A percentile compares a stretch with the other conserved stretches of the same genome.
phyloP scores from a whole-genome alignment of 495 filamentous ascomycete species.

The Niebla homalea region DNA sequence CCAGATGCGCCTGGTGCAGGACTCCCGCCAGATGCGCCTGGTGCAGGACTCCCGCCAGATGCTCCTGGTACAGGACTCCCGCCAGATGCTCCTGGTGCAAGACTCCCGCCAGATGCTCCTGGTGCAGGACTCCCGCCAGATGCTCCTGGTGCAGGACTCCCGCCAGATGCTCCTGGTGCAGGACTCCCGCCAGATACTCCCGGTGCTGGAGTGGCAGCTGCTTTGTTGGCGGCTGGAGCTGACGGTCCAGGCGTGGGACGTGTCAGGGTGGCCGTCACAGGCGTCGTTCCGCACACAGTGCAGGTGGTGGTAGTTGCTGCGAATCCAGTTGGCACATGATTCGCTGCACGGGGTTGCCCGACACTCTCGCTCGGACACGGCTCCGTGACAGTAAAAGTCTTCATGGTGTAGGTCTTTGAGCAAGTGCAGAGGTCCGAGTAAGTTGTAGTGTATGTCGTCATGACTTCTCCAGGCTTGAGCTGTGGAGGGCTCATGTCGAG shows the following conservation, averaged over 20 bases:
- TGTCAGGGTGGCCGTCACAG: conserved; percentile 10
- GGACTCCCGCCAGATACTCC: no score
- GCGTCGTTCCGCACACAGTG: conserved; percentile 11
- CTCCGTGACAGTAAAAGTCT: conserved; percentile 19
- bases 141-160: no score
- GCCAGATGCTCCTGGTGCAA: not conserved
- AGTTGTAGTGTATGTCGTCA: conserved; percentile 13
- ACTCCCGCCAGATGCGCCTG: not conserved
- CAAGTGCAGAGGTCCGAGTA: conserved; percentile 7
- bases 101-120: not conserved
- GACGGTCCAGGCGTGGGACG: conserved; percentile 8
- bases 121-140: not conserved
- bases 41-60: no score
- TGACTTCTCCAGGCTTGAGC: conserved; percentile 3
- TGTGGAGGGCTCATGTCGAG: not conserved
- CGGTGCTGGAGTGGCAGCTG: not conserved
- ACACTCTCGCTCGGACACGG: conserved; percentile 7
- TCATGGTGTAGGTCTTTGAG: not conserved
- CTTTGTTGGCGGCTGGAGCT: not conserved
- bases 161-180: no score
- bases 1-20: no score
- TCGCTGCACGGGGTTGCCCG: conserved; percentile 8
- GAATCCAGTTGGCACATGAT: conserved; percentile 15
- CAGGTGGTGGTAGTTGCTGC: conserved; percentile 15
- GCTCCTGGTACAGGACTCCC: no score